Evolutionary conservation across 2,329 filamentous ascomycete genomes (phyloP).

Genomic region (Ascomycota sp.): DNA sequence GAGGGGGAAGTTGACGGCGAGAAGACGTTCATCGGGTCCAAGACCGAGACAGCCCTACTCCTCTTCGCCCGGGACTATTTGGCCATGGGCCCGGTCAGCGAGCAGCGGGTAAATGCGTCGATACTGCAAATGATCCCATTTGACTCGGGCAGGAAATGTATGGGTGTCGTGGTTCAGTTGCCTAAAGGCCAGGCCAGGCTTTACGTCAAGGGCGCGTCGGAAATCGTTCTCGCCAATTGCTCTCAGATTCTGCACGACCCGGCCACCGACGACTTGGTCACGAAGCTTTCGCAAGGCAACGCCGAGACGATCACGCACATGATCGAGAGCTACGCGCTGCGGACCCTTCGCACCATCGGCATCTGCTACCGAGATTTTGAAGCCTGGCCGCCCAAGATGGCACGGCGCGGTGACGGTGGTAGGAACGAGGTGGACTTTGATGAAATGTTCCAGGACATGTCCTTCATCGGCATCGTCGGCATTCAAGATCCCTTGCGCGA

Average conservation of each 20-base stretch:
- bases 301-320: constrained; percentile 37
- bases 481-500: constrained; percentile 64
- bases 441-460: constrained; percentile 46
- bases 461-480: constrained; percentile 49
- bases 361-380: constrained; percentile 71
- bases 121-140: constrained; percentile 53
- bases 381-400: constrained; percentile 56
- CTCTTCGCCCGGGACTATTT: constrained; percentile 48
- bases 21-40: constrained; percentile 51
- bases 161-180: constrained; percentile 36
- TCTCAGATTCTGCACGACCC: constrained; percentile 29
- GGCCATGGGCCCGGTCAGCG: constrained; percentile 42
- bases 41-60: constrained; percentile 59
- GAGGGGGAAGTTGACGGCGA: constrained; percentile 51
- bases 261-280: constrained; percentile 19
- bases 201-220: constrained; percentile 44
- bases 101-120: constrained; percentile 39
- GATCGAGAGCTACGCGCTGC: constrained; percentile 59
- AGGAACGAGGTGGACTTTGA: constrained; percentile 44
- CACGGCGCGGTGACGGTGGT: constrained; percentile 31
- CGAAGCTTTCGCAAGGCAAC: constrained; percentile 29
- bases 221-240: constrained; percentile 40
- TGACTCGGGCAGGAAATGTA: constrained; percentile 56
- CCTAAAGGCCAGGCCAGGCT: constrained; percentile 31
- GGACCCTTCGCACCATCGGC: constrained; percentile 68